Conservation (phyloP, 2,329 filamentous ascomycete species). For the Monosporascus sp. region DNA sequence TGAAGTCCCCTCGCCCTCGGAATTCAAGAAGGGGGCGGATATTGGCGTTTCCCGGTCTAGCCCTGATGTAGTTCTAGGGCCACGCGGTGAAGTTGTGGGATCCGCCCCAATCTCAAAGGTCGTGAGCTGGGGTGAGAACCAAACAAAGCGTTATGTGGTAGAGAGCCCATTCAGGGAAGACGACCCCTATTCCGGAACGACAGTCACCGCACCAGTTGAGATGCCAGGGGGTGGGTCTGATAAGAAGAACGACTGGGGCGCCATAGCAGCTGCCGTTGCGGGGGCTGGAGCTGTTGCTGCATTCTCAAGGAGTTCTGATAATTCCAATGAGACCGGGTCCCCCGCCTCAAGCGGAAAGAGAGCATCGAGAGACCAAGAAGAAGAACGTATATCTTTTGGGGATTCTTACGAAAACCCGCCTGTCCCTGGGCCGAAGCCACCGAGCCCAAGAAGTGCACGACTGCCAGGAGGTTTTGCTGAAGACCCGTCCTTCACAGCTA, state of each 20-base stretch:
- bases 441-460: slow-evolving; percentile 39
- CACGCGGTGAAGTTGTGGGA: slow-evolving; percentile 38
- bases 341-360: slow-evolving; percentile 7
- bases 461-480: slow-evolving; percentile 62
- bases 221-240: slow-evolving; percentile 25
- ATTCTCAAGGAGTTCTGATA: slow-evolving; percentile 12
- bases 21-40: slow-evolving; percentile 8
- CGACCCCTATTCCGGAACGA: slow-evolving; percentile 22
- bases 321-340: slow-evolving; percentile 7
- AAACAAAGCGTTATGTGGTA: slow-evolving; percentile 58
- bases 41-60: slow-evolving; percentile 10
- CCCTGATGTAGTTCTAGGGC: slow-evolving; percentile 32
- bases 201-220: slow-evolving; percentile 22
- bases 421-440: slow-evolving; percentile 52
- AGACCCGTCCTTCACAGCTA: slow-evolving; percentile 65
- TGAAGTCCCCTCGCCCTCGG: slow-evolving; percentile 9
- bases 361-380: slow-evolving; percentile 11
- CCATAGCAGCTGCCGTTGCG: slow-evolving; percentile 45
- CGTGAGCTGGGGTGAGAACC: slow-evolving; percentile 61
- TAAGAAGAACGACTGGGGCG: slow-evolving; percentile 45
- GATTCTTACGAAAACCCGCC: slow-evolving; percentile 41
- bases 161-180: slow-evolving; percentile 47
- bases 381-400: slow-evolving; percentile 31
- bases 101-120: slow-evolving; percentile 45
- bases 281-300: slow-evolving; percentile 27